Base-by-base conservation (phyloP, 306 rosid species). In the Quercus dentata region DNA sequence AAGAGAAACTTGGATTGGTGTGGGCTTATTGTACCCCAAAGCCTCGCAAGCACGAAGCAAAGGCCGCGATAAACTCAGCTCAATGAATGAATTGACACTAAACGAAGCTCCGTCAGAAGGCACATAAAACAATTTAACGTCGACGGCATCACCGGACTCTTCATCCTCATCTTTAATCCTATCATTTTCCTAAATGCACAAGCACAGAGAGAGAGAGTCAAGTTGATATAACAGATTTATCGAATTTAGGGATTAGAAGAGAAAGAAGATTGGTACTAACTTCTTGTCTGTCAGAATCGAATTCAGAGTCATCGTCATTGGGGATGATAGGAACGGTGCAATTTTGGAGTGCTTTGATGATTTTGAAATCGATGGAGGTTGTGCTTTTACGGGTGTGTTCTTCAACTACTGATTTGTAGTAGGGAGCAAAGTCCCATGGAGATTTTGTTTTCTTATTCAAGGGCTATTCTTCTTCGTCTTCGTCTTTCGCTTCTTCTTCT, bases 11-110 rank as follows among this genome's bases (percentile, higher is more conserved):
- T 27, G 30, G 30, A 27, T 27, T 2, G 30, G 30, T 27, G 98
- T 95, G 71, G 99, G 99, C 82, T 91, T 91, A 81, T 77, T 41
- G 86, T 91, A 91, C 27, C 97, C 97, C 87, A 95, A 79, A 59
- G 89, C 89, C 86, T 93, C 97, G 23, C 98, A 95, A 76, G 98
- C 97, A 76, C 97, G 89, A 74, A 95, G 94, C 83, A 95, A 81
- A 58, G 98, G 99, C 46, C 98, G 97, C 10, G 99, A 95, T 85
- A 95, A 79, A 80, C 93, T 87, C 77, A 95, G 94, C 85, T 90
- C 92, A 86, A 93, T 63, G 92, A 95, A 95, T 23, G 99, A 91
- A 82, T 93, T 88, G 7, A 98, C 99, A 77, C 90, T 89, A 74
- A 91, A 93, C 35, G 96, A 90, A 11, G 91, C 63, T 82, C 97